phyloP scores from a whole-genome alignment of 2,329 filamentous ascomycete species.

The Alternaria arborescens region DNA sequence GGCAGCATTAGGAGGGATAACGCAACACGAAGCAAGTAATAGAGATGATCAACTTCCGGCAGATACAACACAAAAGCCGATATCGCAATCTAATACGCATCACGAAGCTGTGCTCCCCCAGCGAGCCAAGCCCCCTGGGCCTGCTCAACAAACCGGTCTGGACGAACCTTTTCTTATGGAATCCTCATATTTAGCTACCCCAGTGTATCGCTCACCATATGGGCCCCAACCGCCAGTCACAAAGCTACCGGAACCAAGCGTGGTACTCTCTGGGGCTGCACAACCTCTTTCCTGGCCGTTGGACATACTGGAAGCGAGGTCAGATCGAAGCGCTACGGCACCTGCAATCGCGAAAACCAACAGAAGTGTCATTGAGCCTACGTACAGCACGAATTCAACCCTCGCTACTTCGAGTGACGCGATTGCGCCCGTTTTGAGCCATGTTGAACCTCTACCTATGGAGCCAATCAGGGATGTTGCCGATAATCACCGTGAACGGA shows the following conservation, averaged over 20 bases:
- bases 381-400: not conserved
- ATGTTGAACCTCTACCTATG: not conserved
- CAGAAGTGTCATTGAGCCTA: not conserved
- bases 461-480: slow-evolving; percentile 17
- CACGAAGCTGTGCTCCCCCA: not conserved
- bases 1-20: not conserved
- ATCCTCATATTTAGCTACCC: not conserved
- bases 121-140: not conserved
- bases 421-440: not conserved
- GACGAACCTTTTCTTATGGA: not conserved
- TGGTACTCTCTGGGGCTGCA: not conserved
- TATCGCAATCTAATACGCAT: not conserved
- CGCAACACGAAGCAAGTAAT: not conserved
- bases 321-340: not conserved
- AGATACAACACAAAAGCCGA: not conserved
- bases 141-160: not conserved
- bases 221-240: not conserved
- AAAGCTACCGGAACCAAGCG: not conserved
- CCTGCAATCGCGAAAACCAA: not conserved
- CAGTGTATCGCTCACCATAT: not conserved
- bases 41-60: not conserved
- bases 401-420: not conserved
- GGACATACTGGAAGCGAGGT: not conserved
- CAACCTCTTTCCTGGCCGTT: not conserved
- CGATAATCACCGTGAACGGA: slow-evolving; percentile 18